phyloP scores from a whole-genome alignment of 805 yeast genomes.

The Danielia reshetovae region DNA sequence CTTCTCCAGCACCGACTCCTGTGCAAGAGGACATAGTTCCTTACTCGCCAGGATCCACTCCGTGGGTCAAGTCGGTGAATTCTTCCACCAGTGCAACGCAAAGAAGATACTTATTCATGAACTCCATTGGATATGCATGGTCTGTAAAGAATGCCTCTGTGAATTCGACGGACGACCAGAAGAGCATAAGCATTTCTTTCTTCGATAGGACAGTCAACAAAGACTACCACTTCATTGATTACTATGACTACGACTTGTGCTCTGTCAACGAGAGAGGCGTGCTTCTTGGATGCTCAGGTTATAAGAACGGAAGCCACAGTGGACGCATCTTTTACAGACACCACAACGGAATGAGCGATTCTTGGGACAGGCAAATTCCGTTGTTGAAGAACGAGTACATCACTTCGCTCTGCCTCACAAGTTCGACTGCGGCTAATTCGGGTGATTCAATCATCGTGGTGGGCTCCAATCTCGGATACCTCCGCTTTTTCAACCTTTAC shows the following conservation, averaged over 20 bases:
- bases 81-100: constrained; percentile 23
- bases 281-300: constrained; percentile 47
- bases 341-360: constrained; percentile 57
- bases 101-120: constrained; percentile 77
- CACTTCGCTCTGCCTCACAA: constrained; percentile 62
- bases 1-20: constrained; percentile 1
- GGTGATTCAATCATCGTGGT: constrained; percentile 52
- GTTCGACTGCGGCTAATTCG: constrained; percentile 12
- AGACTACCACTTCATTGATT: constrained; percentile 84
- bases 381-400: constrained; percentile 53
- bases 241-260: constrained; percentile 67
- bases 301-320: constrained; percentile 9
- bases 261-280: constrained; percentile 65
- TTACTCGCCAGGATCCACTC: constrained; percentile 85
- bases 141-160: constrained; percentile 45
- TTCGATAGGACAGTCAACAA: constrained; percentile 72
- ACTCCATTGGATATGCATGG: constrained; percentile 77
- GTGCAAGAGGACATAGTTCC: constrained; percentile 43
- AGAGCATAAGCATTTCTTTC: constrained; percentile 81
- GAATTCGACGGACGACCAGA: constrained; percentile 27
- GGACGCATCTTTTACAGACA: constrained; percentile 62
- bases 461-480: constrained; percentile 73
- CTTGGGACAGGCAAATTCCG: constrained; percentile 70
- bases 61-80: constrained; percentile 48
- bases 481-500: constrained; percentile 63